Conservation (phyloP, 192 early-diverging fungal genomes). For the Backusella morwellensis region DNA sequence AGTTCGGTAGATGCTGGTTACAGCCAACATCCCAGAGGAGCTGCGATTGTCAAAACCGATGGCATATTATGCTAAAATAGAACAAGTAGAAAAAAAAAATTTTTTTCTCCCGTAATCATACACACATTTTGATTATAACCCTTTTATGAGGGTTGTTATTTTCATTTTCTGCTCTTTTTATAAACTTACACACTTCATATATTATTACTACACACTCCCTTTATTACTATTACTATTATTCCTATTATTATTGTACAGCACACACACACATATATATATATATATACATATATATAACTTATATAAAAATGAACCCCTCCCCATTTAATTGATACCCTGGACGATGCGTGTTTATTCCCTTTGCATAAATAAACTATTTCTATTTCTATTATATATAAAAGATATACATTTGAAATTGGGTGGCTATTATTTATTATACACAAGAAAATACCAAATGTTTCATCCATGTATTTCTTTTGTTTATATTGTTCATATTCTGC, state of each 20-base stretch:
- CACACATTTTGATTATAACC: background rate
- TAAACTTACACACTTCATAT: background rate
- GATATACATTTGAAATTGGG: background rate
- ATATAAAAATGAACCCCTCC: background rate
- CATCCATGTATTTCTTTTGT: background rate
- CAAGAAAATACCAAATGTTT: background rate
- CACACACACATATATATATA: background rate
- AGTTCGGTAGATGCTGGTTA: background rate
- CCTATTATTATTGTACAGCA: background rate
- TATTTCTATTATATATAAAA: background rate
- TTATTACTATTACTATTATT: background rate
- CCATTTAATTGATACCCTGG: background rate
- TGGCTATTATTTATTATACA: background rate
- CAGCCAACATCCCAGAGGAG: conserved; percentile 6
- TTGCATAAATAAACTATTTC: background rate
- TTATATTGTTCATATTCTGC: background rate
- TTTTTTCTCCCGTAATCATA: background rate
- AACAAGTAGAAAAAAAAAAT: background rate
- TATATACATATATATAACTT: too few relatives aligned
- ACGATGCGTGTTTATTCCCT: background rate
- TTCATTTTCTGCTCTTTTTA: background rate
- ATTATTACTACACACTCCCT: background rate
- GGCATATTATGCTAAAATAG: conserved; percentile 8
- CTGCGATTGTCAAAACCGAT: background rate
- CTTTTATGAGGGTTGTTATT: background rate